Conservation (phyloP, 108 stramenopile species). For the Cylindrotheca fusiformis region DNA sequence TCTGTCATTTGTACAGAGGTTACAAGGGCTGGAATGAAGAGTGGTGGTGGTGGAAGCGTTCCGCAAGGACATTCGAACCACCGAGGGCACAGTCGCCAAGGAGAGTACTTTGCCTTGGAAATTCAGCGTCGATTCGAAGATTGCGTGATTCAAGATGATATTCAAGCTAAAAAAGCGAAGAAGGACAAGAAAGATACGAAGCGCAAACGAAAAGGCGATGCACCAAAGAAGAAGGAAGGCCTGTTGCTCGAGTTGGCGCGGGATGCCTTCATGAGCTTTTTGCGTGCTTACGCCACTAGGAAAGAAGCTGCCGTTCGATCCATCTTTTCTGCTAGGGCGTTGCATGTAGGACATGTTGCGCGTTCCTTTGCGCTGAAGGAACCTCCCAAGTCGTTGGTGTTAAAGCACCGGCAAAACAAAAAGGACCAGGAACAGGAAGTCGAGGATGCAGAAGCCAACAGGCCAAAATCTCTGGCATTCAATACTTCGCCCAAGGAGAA, state of each 20-base stretch:
- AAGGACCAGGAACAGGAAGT: constrained; percentile 9
- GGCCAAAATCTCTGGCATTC: constrained; percentile 31
- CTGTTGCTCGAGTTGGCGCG: constrained; percentile 63
- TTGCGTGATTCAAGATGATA: constrained; percentile 37
- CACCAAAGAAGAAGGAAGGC: constrained; percentile 38
- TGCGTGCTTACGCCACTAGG: constrained; percentile 85
- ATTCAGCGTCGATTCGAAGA: constrained; percentile 48
- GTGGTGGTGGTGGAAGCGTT: constrained; percentile 31
- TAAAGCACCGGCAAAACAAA: constrained; percentile 30
- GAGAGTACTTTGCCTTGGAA: constrained; percentile 65
- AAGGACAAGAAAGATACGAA: constrained; percentile 25
- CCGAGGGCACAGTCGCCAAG: constrained; percentile 17
- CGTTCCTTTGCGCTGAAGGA: constrained; percentile 84
- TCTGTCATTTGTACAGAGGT: constrained; percentile 51
- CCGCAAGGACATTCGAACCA: constrained; percentile 19
- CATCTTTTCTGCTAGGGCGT: constrained; percentile 76
- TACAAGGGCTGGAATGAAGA: constrained; percentile 46
- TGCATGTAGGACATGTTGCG: constrained; percentile 87
- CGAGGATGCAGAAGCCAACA: constrained; percentile 24
- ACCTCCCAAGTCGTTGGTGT: constrained; percentile 65
- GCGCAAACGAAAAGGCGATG: constrained; percentile 6
- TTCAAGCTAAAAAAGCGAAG: constrained; percentile 16
- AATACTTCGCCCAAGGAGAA: constrained; percentile 4
- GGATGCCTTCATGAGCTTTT: constrained; percentile 68
- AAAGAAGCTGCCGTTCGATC: constrained; percentile 75